phyloP scores from a whole-genome alignment of 352 stramenopile species.

The Globisporangium apiculatum region DNA sequence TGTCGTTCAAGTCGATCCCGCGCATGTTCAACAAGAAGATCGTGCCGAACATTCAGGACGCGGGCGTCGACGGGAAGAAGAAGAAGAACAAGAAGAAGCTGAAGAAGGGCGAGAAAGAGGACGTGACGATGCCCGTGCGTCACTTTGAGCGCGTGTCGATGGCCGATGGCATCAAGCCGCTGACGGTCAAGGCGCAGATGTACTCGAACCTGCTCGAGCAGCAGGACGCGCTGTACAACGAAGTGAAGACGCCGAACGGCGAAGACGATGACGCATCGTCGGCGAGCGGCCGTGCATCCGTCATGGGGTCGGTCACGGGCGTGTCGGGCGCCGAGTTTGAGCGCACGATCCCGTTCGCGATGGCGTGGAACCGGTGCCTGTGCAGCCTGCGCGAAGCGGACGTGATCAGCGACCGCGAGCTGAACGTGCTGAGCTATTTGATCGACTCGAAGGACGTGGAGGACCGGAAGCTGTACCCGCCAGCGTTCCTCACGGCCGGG shows the following conservation, averaged over 20 bases:
- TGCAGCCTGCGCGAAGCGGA: conserved; percentile 71
- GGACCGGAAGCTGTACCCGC: conserved; percentile 73
- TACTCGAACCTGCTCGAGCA: conserved; percentile 74
- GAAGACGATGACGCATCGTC: conserved; percentile 51
- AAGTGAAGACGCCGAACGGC: conserved; percentile 54
- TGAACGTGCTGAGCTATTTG: conserved; percentile 83
- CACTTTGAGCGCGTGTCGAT: conserved; percentile 81
- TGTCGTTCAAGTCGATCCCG: conserved; percentile 84
- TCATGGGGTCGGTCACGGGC: conserved; percentile 64
- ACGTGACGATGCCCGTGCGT: conserved; percentile 53
- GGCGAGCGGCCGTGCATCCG: conserved; percentile 33
- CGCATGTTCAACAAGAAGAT: conserved; percentile 87
- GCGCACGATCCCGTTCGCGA: conserved; percentile 80
- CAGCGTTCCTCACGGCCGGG: conserved; percentile 79
- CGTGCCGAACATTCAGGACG: conserved; percentile 78
- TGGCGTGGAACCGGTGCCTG: conserved; percentile 83
- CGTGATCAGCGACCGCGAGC: conserved; percentile 76
- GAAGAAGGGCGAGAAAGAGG: conserved; percentile 66
- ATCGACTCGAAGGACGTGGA: conserved; percentile 76
- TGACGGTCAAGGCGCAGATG: conserved; percentile 81
- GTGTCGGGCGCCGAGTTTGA: conserved; percentile 79
- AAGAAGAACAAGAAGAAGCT: conserved; percentile 75
- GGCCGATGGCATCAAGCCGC: conserved; percentile 66
- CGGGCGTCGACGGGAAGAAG: conserved; percentile 38
- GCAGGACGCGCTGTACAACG: conserved; percentile 47